Conservation (phyloP, 768 basidiomycete species). For the Candolleomyces aberdarensis region DNA sequence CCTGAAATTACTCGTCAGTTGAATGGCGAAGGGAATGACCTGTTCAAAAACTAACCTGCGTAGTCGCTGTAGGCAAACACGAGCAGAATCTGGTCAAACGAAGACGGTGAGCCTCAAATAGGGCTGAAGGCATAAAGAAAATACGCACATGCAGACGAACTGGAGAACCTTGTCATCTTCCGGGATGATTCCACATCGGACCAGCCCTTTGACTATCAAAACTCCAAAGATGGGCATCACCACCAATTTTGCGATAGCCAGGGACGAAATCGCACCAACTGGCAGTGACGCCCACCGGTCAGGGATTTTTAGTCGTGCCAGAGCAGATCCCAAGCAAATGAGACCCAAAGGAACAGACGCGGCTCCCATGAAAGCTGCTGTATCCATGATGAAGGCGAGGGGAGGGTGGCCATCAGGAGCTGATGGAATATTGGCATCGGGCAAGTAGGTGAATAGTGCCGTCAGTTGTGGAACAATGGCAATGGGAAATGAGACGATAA, state of each 20-base stretch:
- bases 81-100: constrained; percentile 45
- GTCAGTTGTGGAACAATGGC: constrained; percentile 57
- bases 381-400: constrained; percentile 57
- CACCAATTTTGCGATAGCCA: constrained; percentile 55
- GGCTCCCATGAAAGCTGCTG: constrained; percentile 54
- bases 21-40: background rate
- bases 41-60: constrained; percentile 36
- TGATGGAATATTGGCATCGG: constrained; percentile 38
- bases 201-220: constrained; percentile 50
- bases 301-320: constrained; percentile 58
- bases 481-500: constrained; percentile 52
- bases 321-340: constrained; percentile 57
- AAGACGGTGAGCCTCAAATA: background rate
- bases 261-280: constrained; percentile 47
- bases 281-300: constrained; percentile 41
- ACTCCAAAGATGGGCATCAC: constrained; percentile 62
- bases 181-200: constrained; percentile 42
- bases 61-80: constrained; percentile 59
- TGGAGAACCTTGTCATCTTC: constrained; percentile 54
- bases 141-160: constrained; percentile 66
- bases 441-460: constrained; percentile 52
- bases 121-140: background rate
- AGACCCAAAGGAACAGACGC: constrained; percentile 65
- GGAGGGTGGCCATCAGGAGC: constrained; percentile 71
- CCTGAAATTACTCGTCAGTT: constrained; percentile 28